These are phyloP conservation scores for Globisporangium irregulare DNA, from an alignment of 352 stramenopile species.

Conservation along the genomic window DNA sequence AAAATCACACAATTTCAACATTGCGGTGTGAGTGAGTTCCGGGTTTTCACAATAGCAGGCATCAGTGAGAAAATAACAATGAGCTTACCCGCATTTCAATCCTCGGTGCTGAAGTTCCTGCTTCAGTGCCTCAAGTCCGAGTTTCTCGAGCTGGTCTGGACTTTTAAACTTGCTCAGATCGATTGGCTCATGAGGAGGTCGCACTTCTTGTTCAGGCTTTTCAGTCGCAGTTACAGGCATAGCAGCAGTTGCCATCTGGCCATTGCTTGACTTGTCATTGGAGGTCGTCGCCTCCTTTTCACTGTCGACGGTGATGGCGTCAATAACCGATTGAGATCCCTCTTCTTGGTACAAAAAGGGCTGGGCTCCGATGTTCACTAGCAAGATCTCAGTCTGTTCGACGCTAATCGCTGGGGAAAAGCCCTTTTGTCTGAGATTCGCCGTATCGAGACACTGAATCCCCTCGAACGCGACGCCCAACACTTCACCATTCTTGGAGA, in stretches of 20 bases:
- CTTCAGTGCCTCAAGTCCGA: slow-evolving; percentile 93
- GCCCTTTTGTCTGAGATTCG: slow-evolving; percentile 22
- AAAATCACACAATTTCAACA: slow-evolving; percentile 13
- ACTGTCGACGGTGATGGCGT: slow-evolving; percentile 27
- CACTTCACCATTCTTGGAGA: slow-evolving; percentile 79
- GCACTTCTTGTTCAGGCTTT: neutral
- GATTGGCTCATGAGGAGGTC: slow-evolving; percentile 24
- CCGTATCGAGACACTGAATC: slow-evolving; percentile 28
- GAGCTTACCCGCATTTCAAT: slow-evolving; percentile 94
- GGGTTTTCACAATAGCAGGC: neutral
- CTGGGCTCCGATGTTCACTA: slow-evolving; percentile 83
- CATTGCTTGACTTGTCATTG: neutral
- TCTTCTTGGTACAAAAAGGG: slow-evolving; percentile 54
- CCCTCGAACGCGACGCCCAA: slow-evolving; percentile 61
- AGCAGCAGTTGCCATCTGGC: neutral
- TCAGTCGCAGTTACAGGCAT: neutral
- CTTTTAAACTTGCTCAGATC: slow-evolving; percentile 58
- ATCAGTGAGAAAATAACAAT: neutral
- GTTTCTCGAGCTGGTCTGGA: slow-evolving; percentile 65
- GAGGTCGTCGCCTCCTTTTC: neutral
- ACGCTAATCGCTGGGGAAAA: slow-evolving; percentile 84
- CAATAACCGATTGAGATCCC: slow-evolving; percentile 45
- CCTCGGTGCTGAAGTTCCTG: slow-evolving; percentile 86
- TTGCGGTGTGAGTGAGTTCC: neutral
- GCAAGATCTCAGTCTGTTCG: slow-evolving; percentile 76